Conservation (phyloP, 495 filamentous ascomycete species). For the Hyaloscypha bicolor region DNA sequence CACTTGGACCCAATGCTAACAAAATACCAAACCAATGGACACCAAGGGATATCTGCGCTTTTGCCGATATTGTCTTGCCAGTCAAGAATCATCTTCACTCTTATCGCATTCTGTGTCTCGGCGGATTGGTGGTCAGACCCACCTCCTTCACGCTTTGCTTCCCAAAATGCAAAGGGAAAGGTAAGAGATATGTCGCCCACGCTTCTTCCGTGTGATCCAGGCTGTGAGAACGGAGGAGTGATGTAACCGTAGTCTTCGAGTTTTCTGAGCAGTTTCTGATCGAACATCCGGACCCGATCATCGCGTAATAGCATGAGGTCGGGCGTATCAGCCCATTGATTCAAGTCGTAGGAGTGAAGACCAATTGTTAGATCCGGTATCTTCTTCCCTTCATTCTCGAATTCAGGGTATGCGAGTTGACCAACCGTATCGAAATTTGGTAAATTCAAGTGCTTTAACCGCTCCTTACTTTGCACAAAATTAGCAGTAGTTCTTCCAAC, state of each 20-base stretch:
- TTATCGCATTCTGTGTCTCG: too few species aligned
- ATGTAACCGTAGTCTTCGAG: neutral
- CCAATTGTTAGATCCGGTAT: neutral
- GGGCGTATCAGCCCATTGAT: neutral
- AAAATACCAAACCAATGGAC: too few species aligned
- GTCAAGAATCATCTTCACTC: too few species aligned
- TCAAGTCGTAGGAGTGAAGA: slow-evolving; percentile 1
- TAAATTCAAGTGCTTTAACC: neutral
- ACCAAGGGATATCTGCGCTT: too few species aligned
- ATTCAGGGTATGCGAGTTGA: neutral
- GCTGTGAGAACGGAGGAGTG: neutral
- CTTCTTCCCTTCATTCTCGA: neutral
- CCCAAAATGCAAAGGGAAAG: too few species aligned
- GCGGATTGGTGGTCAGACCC: too few species aligned
- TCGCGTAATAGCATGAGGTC: neutral
- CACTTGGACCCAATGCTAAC: too few species aligned
- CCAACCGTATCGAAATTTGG: neutral
- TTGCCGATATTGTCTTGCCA: too few species aligned
- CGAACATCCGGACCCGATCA: neutral
- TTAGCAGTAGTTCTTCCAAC: neutral
- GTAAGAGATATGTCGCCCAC: too few species aligned
- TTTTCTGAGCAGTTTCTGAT: neutral
- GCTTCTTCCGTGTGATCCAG: too few species aligned
- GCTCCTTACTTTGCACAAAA: neutral
- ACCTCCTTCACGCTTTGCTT: too few species aligned